A percentile compares a stretch with the other conserved stretches of the same genome.
These are phyloP conservation scores for Rhodotorula sp. DNA, from an alignment of 1,284 basidiomycete genomes.

Conservation along the genomic window DNA sequence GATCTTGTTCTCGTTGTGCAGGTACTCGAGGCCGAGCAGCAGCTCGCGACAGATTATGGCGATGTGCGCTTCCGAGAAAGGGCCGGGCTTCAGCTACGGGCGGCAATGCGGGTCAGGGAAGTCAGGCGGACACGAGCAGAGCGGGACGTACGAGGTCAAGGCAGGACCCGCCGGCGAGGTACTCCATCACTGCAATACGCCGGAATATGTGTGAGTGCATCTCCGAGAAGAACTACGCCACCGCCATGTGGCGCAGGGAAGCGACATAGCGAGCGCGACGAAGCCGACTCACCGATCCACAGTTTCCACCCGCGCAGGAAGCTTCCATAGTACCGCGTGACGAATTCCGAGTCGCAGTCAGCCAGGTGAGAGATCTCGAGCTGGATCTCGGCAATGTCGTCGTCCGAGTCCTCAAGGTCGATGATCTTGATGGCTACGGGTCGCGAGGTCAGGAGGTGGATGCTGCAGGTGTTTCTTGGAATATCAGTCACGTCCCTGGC, in stretches of 20 bases:
- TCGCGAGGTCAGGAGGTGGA: slow-evolving; percentile 89
- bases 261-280: background rate
- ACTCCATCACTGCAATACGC: slow-evolving; percentile 98
- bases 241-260: background rate
- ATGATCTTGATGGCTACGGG: slow-evolving; percentile 99
- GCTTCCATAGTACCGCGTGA: slow-evolving; percentile 94
- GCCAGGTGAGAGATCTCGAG: slow-evolving; percentile 95
- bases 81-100: slow-evolving; percentile 73
- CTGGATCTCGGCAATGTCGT: slow-evolving; percentile 96
- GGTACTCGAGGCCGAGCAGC: slow-evolving; percentile 88
- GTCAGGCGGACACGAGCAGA: too few species aligned
- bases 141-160: slow-evolving; percentile 68
- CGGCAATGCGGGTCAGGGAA: background rate
- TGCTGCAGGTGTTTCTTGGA: slow-evolving; percentile 49
- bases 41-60: slow-evolving; percentile 93
- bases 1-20: slow-evolving; percentile 86
- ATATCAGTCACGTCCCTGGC: background rate
- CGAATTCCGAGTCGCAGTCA: slow-evolving; percentile 91
- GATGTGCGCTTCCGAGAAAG: slow-evolving; percentile 88
- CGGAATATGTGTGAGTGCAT: slow-evolving; percentile 5
- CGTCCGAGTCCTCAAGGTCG: slow-evolving; percentile 71
- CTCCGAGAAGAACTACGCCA: fast-evolving
- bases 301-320: slow-evolving; percentile 96
- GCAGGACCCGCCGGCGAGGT: slow-evolving; percentile 96
- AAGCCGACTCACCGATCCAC: slow-evolving; percentile 67